A percentile compares a stretch with the other conserved stretches of the same genome.
These are phyloP conservation scores for Aspergillus sclerotioniger DNA, from an alignment of 495 filamentous ascomycete species.

Conservation along the genomic window DNA sequence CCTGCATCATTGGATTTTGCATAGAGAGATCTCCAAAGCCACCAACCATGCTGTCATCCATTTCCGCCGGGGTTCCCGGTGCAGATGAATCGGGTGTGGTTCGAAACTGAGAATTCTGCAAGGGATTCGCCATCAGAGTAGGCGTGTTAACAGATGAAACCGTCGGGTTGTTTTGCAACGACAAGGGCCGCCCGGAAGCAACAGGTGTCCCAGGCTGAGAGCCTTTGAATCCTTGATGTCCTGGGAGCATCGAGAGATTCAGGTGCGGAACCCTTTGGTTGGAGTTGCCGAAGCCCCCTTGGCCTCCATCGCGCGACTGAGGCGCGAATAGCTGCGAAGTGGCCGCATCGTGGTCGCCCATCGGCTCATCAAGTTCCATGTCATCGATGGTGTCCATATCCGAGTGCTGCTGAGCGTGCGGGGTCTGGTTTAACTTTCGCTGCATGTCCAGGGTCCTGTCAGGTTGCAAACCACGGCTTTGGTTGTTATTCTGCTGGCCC, in stretches of 20 bases:
- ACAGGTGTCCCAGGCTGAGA: conserved; percentile 87
- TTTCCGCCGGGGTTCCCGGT: conserved; percentile 68
- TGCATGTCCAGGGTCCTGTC: conserved; percentile 44
- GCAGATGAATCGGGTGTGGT: conserved; percentile 72
- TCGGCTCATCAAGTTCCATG: conserved; percentile 93
- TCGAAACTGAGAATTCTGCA: conserved; percentile 60
- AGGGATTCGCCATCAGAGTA: conserved; percentile 68
- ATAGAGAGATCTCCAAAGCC: conserved; percentile 51
- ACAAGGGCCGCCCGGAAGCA: conserved; percentile 58
- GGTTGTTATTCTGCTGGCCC: conserved; percentile 48
- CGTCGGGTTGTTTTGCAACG: conserved; percentile 88
- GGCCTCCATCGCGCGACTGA: conserved; percentile 52
- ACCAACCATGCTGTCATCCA: conserved; percentile 59
- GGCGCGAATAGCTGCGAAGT: conserved; percentile 59
- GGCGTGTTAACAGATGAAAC: conserved; percentile 98
- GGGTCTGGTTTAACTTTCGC: conserved; percentile 44
- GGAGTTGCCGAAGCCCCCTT: conserved; percentile 70
- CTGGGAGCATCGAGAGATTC: conserved; percentile 68
- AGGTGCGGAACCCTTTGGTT: conserved; percentile 63
- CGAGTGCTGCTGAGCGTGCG: conserved; percentile 41
- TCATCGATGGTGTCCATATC: conserved; percentile 88
- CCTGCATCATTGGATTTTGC: conserved; percentile 57
- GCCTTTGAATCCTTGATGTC: conserved; percentile 75
- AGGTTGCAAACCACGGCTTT: conserved; percentile 39
- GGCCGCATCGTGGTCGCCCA: conserved; percentile 61